Conservation (phyloP, 768 basidiomycete genomes). For the Russula emetica region DNA sequence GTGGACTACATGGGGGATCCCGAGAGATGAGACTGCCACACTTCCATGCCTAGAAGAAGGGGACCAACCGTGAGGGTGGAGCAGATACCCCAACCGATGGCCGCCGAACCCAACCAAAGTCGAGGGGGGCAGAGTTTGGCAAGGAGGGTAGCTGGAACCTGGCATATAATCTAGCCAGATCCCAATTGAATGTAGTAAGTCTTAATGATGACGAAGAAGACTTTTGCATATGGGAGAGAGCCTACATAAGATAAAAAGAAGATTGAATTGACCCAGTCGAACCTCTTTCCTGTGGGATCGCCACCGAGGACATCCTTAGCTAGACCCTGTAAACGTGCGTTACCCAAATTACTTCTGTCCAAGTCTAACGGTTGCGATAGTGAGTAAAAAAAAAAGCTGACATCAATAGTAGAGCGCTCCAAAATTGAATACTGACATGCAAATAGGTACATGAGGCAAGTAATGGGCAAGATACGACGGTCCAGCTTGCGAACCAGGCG, state of each 20-base stretch:
- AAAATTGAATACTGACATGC: slow-evolving; percentile 60
- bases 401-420: too few relatives aligned
- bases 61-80: slow-evolving; percentile 63
- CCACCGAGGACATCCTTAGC: slow-evolving; percentile 59
- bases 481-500: slow-evolving; percentile 63
- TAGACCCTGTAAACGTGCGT: slow-evolving; percentile 71
- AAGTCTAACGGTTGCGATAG: slow-evolving; percentile 38
- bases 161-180: slow-evolving; percentile 53
- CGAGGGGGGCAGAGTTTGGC: slow-evolving; percentile 69
- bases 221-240: slow-evolving; percentile 23
- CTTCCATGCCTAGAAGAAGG: neutral
- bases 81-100: slow-evolving; percentile 71
- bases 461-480: slow-evolving; percentile 60
- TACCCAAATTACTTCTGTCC: slow-evolving; percentile 75
- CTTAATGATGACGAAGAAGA: neutral
- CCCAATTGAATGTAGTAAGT: neutral
- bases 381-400: neutral
- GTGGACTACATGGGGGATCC: slow-evolving; percentile 44
- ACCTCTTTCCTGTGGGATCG: slow-evolving; percentile 62
- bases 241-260: slow-evolving; percentile 77
- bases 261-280: slow-evolving; percentile 72
- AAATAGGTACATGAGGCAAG: slow-evolving; percentile 70
- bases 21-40: neutral
- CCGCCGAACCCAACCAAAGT: slow-evolving; percentile 59
- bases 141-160: slow-evolving; percentile 58